Percentiles rank a stretch among this genome's conserved stretches.
phyloP scores from a whole-genome alignment of 352 stramenopile genomes.

The Phytophthora boehmeriae region DNA sequence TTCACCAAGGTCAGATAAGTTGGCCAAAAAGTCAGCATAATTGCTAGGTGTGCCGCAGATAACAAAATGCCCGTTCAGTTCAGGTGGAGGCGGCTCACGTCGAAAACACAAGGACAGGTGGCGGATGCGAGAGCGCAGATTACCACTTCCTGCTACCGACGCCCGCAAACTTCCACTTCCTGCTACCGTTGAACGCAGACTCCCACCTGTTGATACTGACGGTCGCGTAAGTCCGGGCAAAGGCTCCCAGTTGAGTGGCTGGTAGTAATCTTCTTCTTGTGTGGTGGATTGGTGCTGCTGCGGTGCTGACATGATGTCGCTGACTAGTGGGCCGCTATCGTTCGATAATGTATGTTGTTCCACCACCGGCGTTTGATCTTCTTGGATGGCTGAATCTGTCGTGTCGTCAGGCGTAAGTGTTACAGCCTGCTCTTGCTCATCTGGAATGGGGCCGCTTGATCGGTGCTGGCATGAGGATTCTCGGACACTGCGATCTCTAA shows the following conservation, averaged over 20 bases:
- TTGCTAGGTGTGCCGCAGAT: constrained; percentile 71
- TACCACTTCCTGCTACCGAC: constrained; percentile 18
- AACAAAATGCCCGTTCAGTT: constrained; percentile 57
- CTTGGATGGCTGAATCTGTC: background rate
- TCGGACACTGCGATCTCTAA: constrained; percentile 5
- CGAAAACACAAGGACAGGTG: constrained; percentile 45
- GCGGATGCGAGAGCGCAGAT: constrained; percentile 21
- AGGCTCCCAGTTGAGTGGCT: background rate
- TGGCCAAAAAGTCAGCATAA: constrained; percentile 59
- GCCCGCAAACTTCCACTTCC: constrained; percentile 24
- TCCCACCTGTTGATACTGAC: background rate
- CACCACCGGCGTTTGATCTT: background rate
- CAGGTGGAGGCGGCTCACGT: constrained; percentile 39
- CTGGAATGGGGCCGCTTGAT: constrained; percentile 6
- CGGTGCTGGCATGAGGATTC: constrained; percentile 9
- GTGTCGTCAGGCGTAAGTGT: background rate
- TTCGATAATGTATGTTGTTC: background rate
- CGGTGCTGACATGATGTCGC: constrained; percentile 13
- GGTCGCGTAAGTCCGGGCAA: background rate
- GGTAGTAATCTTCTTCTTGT: constrained; percentile 16
- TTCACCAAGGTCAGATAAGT: constrained; percentile 55
- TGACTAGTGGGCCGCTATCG: constrained; percentile 5
- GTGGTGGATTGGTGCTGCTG: background rate
- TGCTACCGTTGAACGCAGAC: no score
- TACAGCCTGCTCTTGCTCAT: background rate